Base-by-base conservation (phyloP, 2,329 filamentous ascomycete species). In the Botrytis pseudocinerea region DNA sequence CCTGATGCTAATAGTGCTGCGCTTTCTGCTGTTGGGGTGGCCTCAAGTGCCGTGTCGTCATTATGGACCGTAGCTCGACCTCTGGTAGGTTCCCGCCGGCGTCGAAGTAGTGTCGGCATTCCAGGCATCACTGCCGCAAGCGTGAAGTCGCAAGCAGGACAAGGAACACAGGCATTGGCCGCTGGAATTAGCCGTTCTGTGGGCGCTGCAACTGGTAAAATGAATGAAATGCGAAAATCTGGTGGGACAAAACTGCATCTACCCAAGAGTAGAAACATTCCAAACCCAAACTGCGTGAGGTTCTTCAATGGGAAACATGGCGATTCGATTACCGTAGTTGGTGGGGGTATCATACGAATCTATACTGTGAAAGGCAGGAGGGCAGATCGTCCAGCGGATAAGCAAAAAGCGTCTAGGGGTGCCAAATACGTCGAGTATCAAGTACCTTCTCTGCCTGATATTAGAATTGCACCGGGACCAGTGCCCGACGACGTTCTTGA, bases 231-330 rank as follows among this genome's bases (percentile, higher is more conserved):
- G 73, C 90, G 92, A 64, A 92, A 94, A 77, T 92, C 89, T 0
- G 90, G 90, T 18, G 92, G 94, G 80, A 94, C 81, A 89, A 93
- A 75, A 87, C 93, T 94, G 60, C 88, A 91, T 63, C 84, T 94
- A 44, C 92, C 92, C 18, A 82, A 84, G 18, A 86, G 87, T 64
- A 81, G 85, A 40, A 83, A 85, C 25, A 83, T 83, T 22, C 88
- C 90, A 2, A 86, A 86, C 2, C 84, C 87, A 12, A 85, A 87
- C 5, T 93, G 91, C 78, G 87, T 92, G 4, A 84, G 86, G 1
- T 92, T 92, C 89, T 84, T 92, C 63, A 87, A 86, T 40, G 87
- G 89, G 48, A 89, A 86, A 77, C 89, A 86, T 74, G 86, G 87
- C 48, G 89, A 90, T 73, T 86, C 86, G 7, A 84, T 95, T 32